Percentiles rank a stretch among this genome's conserved stretches.
Conservation (phyloP, 169 alveolate genomes). For the Theileria parva region DNA sequence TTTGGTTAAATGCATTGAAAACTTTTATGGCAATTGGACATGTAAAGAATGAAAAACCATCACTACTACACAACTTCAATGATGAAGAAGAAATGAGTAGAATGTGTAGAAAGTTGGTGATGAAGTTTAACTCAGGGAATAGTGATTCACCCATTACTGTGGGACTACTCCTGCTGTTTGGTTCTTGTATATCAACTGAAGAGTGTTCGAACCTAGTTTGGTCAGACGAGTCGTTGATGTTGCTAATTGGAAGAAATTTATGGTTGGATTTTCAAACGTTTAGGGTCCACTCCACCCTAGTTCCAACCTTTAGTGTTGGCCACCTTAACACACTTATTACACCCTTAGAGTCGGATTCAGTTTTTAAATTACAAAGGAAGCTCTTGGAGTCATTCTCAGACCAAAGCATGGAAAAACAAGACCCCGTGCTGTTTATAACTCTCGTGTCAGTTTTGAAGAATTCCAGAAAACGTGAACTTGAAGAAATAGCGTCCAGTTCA, state of each 20-base stretch:
- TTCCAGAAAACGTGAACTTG: not conserved
- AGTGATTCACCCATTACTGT: conserved; percentile 49
- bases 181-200: conserved; percentile 24
- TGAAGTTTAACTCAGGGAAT: conserved; percentile 36
- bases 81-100: not conserved
- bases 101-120: conserved; percentile 4
- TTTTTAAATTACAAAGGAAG: conserved; percentile 22
- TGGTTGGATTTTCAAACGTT: conserved; percentile 19
- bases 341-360: conserved; percentile 15
- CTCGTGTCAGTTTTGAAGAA: conserved; percentile 16
- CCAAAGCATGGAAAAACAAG: not conserved
- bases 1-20: not conserved
- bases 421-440: conserved; percentile 36
- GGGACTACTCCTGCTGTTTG: conserved; percentile 46
- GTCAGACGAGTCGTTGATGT: conserved; percentile 50
- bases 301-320: conserved; percentile 31
- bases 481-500: not conserved
- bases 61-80: not conserved
- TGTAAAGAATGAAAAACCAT: not conserved
- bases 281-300: conserved; percentile 25
- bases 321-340: conserved; percentile 20
- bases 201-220: conserved; percentile 54
- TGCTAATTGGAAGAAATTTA: conserved; percentile 50
- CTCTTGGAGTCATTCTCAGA: conserved; percentile 23
- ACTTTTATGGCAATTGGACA: not conserved